Evolutionary conservation across 495 filamentous ascomycete genomes (phyloP).

Genomic region (Paragyromitra xinjiangensis): DNA sequence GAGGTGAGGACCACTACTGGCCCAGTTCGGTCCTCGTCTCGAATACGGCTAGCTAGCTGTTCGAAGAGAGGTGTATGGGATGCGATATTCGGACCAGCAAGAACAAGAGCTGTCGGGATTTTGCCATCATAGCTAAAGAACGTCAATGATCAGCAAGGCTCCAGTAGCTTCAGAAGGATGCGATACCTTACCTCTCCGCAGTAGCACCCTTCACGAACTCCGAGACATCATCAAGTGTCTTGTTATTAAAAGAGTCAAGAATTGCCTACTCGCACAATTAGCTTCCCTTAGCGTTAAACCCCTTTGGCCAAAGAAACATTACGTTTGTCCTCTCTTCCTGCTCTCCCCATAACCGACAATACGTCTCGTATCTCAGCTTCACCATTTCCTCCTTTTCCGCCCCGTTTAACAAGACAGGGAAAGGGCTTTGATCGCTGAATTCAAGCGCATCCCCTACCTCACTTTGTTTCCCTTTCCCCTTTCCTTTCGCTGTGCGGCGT

Average conservation of each 20-base stretch:
- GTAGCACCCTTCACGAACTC: constrained; percentile 70
- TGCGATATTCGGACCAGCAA: constrained; percentile 85
- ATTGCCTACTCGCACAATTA: constrained; percentile 62
- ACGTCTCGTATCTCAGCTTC: constrained; percentile 68
- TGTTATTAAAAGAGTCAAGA: constrained; percentile 69
- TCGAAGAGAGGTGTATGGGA: constrained; percentile 77
- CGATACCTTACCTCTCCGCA: constrained; percentile 59
- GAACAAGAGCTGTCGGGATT: constrained; percentile 82
- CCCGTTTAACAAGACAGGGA: constrained; percentile 71
- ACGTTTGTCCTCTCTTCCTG: constrained; percentile 78
- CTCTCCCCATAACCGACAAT: constrained; percentile 71
- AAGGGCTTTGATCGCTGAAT: constrained; percentile 58
- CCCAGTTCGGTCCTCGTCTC: constrained; percentile 61
- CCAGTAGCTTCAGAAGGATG: not conserved
- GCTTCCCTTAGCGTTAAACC: not conserved
- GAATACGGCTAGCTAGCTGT: constrained; percentile 68
- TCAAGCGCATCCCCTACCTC: constrained; percentile 61
- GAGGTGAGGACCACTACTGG: constrained; percentile 77
- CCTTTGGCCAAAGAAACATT: constrained; percentile 27
- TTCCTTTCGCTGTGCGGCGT: constrained; percentile 58
- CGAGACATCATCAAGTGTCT: constrained; percentile 70
- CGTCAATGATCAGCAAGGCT: constrained; percentile 44
- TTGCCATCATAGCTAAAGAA: constrained; percentile 61
- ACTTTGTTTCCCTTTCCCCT: constrained; percentile 42
- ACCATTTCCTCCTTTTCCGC: constrained; percentile 66